These are phyloP conservation scores for Daldinia concentrica DNA, from an alignment of 495 filamentous ascomycete genomes.

Conservation along the genomic window DNA sequence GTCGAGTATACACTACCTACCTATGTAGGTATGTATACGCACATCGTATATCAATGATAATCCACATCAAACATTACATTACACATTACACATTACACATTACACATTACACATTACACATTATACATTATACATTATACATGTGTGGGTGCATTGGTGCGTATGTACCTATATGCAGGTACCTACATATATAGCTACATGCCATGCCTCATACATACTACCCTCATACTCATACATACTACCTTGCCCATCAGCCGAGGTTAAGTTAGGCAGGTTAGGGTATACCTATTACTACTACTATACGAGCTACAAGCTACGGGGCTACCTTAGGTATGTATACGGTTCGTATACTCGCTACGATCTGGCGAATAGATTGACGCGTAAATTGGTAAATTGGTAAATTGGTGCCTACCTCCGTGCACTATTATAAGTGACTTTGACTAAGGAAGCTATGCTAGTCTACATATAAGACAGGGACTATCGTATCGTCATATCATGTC, in stretches of 20 bases:
- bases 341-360: conserved; percentile 22
- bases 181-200: conserved; percentile 14
- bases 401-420: not conserved
- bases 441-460: conserved; percentile 25
- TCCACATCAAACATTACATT: too few species aligned
- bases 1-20: conserved; percentile 1
- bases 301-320: conserved; percentile 16
- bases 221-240: not conserved
- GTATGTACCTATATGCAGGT: conserved; percentile 19
- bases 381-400: not conserved
- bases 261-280: not conserved
- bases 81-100: not conserved
- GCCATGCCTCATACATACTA: conserved; percentile 7
- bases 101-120: not conserved
- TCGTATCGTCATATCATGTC: conserved; percentile 36
- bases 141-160: not conserved
- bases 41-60: not conserved
- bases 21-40: not conserved
- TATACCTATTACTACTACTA: conserved; percentile 6
- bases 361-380: not conserved
- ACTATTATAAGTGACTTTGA: conserved; percentile 19
- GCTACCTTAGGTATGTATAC: conserved; percentile 4
- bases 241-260: conserved; percentile 2
- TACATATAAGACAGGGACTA: conserved; percentile 15
- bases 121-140: not conserved